phyloP scores from a whole-genome alignment of 257 asterid species.

The Ehretia macrophylla region DNA sequence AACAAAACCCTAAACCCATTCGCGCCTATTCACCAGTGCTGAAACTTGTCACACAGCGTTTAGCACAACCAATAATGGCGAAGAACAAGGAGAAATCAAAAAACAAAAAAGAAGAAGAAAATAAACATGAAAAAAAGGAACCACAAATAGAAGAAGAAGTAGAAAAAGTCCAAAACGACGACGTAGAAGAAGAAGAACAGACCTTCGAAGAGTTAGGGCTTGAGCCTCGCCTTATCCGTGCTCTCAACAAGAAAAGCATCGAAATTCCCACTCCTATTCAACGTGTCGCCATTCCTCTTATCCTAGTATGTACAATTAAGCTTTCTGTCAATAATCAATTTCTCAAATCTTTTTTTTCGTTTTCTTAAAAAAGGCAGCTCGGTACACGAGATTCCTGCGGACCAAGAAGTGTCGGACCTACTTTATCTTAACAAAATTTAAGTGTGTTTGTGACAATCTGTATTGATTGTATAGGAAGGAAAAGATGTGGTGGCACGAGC shows the following conservation, averaged over 20 bases:
- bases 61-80: constrained; percentile 6
- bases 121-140: constrained; percentile 12
- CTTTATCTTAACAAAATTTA: not conserved
- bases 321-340: constrained; percentile 5
- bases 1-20: too few relatives aligned
- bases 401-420: not conserved
- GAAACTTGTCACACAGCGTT: not conserved
- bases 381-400: too few relatives aligned
- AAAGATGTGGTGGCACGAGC: constrained; percentile 97
- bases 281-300: constrained; percentile 73
- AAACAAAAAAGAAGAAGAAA: not conserved
- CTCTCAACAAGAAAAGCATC: constrained; percentile 58
- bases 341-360: not conserved
- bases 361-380: not conserved
- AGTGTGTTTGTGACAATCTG: not conserved
- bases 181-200: constrained; percentile 29
- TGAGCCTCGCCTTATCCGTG: constrained; percentile 80
- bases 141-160: not conserved
- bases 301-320: constrained; percentile 37
- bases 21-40: not conserved
- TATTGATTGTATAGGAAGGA: too few relatives aligned
- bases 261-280: constrained; percentile 85
- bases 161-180: constrained; percentile 11
- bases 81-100: constrained; percentile 11
- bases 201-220: constrained; percentile 76